Evolutionary conservation across 202 grass and related monocot genomes (phyloP).

Genomic region (Setaria italica): DNA sequence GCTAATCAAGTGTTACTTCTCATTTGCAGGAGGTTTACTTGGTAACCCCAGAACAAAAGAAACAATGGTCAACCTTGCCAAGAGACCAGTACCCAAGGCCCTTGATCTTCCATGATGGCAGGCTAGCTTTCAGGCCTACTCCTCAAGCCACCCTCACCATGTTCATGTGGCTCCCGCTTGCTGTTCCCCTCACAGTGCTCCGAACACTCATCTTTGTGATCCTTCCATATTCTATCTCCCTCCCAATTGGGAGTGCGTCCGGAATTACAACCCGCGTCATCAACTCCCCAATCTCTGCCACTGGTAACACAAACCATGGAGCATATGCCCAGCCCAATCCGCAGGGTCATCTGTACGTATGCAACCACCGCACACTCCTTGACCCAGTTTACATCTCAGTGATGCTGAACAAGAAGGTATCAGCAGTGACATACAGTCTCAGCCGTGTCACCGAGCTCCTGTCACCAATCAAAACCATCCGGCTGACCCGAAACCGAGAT

Average conservation of each 20-base stretch:
- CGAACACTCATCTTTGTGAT: slow-evolving; percentile 62
- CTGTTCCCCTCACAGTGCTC: slow-evolving; percentile 54
- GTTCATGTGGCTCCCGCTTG: slow-evolving; percentile 84
- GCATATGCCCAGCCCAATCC: not conserved
- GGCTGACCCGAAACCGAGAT: slow-evolving; percentile 60
- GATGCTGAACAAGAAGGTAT: slow-evolving; percentile 63
- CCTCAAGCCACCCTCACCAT: slow-evolving; percentile 64
- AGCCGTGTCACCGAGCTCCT: slow-evolving; percentile 69
- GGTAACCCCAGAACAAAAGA: slow-evolving; percentile 60
- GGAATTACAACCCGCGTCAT: slow-evolving; percentile 67
- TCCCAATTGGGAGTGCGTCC: slow-evolving; percentile 42
- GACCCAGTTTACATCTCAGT: slow-evolving; percentile 82
- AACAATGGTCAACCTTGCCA: slow-evolving; percentile 62
- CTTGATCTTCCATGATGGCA: slow-evolving; percentile 85
- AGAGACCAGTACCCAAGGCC: slow-evolving; percentile 60
- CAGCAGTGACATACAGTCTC: slow-evolving; percentile 70
- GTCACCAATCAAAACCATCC: slow-evolving; percentile 68
- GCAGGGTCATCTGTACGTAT: slow-evolving; percentile 62
- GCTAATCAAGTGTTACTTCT: not conserved
- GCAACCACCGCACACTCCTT: slow-evolving; percentile 91
- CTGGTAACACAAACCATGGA: not conserved
- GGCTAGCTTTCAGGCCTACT: slow-evolving; percentile 73
- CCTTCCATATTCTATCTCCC: slow-evolving; percentile 60
- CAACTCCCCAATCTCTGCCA: slow-evolving; percentile 7
- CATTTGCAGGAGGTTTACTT: slow-evolving; percentile 63